Percentiles rank a stretch among this genome's conserved stretches.
Conservation (phyloP, 2,329 filamentous ascomycete species). For the Fusarium foetens region DNA sequence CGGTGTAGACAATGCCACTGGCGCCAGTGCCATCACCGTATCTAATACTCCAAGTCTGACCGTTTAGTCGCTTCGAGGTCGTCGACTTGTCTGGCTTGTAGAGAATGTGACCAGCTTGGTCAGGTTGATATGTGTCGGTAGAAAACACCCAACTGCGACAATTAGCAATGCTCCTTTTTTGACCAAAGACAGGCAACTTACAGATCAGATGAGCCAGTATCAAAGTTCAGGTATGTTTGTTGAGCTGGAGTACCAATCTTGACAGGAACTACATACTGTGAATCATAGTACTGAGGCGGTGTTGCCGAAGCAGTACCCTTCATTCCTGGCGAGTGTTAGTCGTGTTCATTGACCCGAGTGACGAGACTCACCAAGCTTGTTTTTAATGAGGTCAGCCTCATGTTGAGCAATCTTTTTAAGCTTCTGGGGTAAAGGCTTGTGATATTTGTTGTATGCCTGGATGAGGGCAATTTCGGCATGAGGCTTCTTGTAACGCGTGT, state of each 20-base stretch:
- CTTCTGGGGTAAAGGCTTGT: constrained; percentile 43
- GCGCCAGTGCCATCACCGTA: constrained; percentile 75
- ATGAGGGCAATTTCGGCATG: constrained; percentile 47
- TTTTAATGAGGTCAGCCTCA: constrained; percentile 33
- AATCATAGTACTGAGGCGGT: constrained; percentile 55
- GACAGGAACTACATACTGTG: constrained; percentile 70
- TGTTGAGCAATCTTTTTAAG: constrained; percentile 41
- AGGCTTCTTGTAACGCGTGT: constrained; percentile 48
- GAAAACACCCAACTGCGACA: constrained; percentile 75
- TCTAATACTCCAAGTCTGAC: constrained; percentile 64
- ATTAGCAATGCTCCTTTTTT: background rate
- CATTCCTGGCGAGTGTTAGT: background rate
- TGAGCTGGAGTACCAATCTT: constrained; percentile 67
- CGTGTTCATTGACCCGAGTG: background rate
- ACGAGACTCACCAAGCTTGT: constrained; percentile 36
- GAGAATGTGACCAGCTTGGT: constrained; percentile 63
- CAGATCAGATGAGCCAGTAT: constrained; percentile 69
- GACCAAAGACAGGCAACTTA: constrained; percentile 29
- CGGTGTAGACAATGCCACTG: constrained; percentile 71
- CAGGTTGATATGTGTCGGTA: constrained; percentile 59
- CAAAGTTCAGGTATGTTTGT: constrained; percentile 73
- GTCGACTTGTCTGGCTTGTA: constrained; percentile 63
- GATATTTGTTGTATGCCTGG: constrained; percentile 53
- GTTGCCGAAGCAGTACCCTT: constrained; percentile 43
- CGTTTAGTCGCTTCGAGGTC: constrained; percentile 55